phyloP scores from a whole-genome alignment of 768 basidiomycete genomes.

The Tulasnella sp. region DNA sequence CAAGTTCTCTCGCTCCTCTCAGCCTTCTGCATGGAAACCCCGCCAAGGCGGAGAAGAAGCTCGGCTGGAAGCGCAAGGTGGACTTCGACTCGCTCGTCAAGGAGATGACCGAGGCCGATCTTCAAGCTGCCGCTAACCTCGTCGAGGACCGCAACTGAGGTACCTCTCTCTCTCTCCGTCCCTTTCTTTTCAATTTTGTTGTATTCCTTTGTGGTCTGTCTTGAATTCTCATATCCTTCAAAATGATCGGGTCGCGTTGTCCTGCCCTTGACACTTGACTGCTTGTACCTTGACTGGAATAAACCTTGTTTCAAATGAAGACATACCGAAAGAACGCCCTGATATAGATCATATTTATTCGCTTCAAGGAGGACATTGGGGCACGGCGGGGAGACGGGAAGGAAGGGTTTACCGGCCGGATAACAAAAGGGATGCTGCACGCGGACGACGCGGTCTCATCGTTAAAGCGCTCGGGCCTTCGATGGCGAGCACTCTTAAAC shows the following conservation, averaged over 20 bases:
- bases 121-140: constrained; percentile 66
- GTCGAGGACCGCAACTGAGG: constrained; percentile 77
- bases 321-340: no score
- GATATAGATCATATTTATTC: no score
- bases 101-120: constrained; percentile 87
- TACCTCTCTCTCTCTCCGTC: not conserved
- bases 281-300: not conserved
- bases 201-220: not conserved
- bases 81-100: constrained; percentile 78
- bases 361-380: no score
- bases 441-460: no score
- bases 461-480: no score
- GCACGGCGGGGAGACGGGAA: no score
- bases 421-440: no score
- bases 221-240: not conserved
- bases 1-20: not conserved
- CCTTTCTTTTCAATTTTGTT: not conserved
- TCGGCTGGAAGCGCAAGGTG: constrained; percentile 89
- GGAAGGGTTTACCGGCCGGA: no score
- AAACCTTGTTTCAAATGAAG: not conserved
- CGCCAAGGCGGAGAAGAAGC: constrained; percentile 78
- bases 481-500: no score
- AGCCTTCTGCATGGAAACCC: constrained; percentile 86
- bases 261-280: not conserved
- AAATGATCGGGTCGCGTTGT: not conserved